Conservation (phyloP, 768 basidiomycete species). For the Lenzites betulinus region DNA sequence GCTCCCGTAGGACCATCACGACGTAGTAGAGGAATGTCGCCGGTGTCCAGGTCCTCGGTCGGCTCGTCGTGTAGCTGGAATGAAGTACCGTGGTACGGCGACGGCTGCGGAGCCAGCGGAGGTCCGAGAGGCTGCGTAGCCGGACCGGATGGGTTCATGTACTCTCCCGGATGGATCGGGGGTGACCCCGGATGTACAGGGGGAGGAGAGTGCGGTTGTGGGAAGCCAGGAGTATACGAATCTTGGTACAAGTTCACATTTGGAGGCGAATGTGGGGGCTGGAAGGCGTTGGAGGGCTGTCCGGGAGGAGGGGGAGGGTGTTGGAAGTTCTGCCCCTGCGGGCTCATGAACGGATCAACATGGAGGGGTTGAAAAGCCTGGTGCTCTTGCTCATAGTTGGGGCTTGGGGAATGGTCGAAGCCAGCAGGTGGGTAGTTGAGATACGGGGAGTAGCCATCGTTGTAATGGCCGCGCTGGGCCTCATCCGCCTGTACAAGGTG, state of each 20-base stretch:
- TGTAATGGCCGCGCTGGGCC: slow-evolving; percentile 61
- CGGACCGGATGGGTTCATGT: slow-evolving; percentile 19
- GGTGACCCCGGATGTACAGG: slow-evolving; percentile 25
- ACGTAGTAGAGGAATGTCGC: slow-evolving; percentile 66
- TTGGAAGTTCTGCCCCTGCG: slow-evolving; percentile 21
- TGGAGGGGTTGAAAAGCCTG: slow-evolving; percentile 38
- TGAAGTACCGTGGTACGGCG: slow-evolving; percentile 10
- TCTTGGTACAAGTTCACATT: slow-evolving; percentile 18
- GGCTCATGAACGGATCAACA: slow-evolving; percentile 44
- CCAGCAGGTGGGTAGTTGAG: slow-evolving; percentile 33
- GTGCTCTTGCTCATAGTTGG: slow-evolving; percentile 38
- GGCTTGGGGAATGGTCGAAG: slow-evolving; percentile 34
- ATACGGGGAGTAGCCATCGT: slow-evolving; percentile 66
- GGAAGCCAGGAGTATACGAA: slow-evolving; percentile 22
- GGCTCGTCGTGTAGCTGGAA: slow-evolving; percentile 49
- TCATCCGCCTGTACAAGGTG: slow-evolving; percentile 55
- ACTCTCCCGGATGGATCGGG: slow-evolving; percentile 17
- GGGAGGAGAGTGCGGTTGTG: slow-evolving; percentile 28
- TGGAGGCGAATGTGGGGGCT: slow-evolving; percentile 21
- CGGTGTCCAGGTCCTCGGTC: slow-evolving; percentile 47
- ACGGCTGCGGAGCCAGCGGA: slow-evolving; percentile 13
- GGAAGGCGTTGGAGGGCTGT: slow-evolving; percentile 11
- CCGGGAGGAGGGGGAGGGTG: slow-evolving; percentile 28
- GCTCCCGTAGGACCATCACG: slow-evolving; percentile 33
- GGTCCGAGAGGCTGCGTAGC: slow-evolving; percentile 14